Base-by-base conservation (phyloP, 2,329 filamentous ascomycete species). In the Fusarium sp. region DNA sequence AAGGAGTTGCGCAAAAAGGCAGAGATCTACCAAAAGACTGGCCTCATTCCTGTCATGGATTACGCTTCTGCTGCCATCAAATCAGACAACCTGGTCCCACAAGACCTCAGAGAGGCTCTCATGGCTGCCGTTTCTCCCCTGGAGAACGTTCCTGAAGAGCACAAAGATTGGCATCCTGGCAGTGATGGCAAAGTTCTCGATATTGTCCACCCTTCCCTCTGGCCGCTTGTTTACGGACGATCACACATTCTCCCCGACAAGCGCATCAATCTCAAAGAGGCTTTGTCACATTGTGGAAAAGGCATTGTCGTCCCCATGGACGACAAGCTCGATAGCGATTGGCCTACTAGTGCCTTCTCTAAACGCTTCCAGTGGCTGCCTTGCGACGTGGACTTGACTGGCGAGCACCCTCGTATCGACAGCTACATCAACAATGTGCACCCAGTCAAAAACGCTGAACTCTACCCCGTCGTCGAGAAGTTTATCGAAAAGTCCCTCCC, bases 401-500 rank as follows among this genome's bases (percentile, higher is more conserved):
- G 78, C 3, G 76, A 80, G 12, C 73, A 65, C 7, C 78, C 81
- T 14, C 81, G 76, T 10, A 84, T 88, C 30, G 79, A 79, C 6
- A 86, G 84, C 69, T 88, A 88, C 71, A 82, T 88, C 76, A 88
- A 88, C 75, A 88, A 87, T 67, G 74, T 87, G 2, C 85, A 88
- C 65, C 86, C 86, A 0, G 30, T 64, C 2, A 54, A 79, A 5
- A 79, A 86, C 48, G 67, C 71, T 12, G 67, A 60, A 5, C 74
- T 86, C 1, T 87, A 86, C 58, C 64, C 60, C 2, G 70, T 83
- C 6, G 74, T 86, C 14, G 83, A 85, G 56, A 66, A 79, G 27
- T 76, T 86, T 27, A 79, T 86, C n/a, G 73, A 78, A 18, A 77
- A 77, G 23, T 70, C 82, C 0, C 75, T 88, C 1, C 83, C 85